Evolutionary conservation across 768 basidiomycete species (phyloP).

Genomic region (Phylloporus sp.): DNA sequence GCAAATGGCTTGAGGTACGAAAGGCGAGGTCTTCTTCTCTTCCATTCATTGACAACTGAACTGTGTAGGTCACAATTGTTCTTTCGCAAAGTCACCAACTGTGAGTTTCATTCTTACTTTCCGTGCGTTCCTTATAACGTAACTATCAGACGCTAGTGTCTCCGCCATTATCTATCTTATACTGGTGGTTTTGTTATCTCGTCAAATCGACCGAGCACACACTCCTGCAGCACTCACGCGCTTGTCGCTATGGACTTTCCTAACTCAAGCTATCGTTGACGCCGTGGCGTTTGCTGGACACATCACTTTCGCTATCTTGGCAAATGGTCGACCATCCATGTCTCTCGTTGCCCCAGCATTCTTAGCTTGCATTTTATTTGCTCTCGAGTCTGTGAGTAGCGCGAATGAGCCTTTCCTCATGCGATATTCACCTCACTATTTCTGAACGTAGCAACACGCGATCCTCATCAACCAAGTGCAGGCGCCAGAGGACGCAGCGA

Average conservation of each 20-base stretch:
- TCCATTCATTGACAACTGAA: background rate
- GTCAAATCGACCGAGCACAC: constrained; percentile 71
- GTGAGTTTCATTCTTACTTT: constrained; percentile 30
- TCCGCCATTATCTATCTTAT: constrained; percentile 63
- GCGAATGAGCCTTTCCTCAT: background rate
- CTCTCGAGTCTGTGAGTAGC: constrained; percentile 75
- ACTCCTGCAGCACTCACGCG: constrained; percentile 77
- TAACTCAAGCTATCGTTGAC: constrained; percentile 76
- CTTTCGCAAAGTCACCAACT: constrained; percentile 72
- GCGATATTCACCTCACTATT: background rate
- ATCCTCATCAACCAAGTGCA: constrained; percentile 80
- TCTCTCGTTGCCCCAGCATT: constrained; percentile 84
- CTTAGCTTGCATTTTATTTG: constrained; percentile 71
- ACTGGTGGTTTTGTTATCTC: constrained; percentile 63
- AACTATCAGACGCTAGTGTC: constrained; percentile 61
- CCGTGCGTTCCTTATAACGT: constrained; percentile 4
- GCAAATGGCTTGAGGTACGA: constrained; percentile 67
- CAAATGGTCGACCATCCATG: constrained; percentile 77
- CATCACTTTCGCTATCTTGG: constrained; percentile 82
- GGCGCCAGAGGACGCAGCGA: constrained; percentile 59
- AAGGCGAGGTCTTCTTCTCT: background rate
- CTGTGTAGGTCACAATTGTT: constrained; percentile 51
- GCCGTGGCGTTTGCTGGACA: constrained; percentile 84
- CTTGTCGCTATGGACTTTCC: constrained; percentile 80
- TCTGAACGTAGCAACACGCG: constrained; percentile 66